phyloP scores from a whole-genome alignment of 768 basidiomycete genomes.

The Naganishia antarctica region DNA sequence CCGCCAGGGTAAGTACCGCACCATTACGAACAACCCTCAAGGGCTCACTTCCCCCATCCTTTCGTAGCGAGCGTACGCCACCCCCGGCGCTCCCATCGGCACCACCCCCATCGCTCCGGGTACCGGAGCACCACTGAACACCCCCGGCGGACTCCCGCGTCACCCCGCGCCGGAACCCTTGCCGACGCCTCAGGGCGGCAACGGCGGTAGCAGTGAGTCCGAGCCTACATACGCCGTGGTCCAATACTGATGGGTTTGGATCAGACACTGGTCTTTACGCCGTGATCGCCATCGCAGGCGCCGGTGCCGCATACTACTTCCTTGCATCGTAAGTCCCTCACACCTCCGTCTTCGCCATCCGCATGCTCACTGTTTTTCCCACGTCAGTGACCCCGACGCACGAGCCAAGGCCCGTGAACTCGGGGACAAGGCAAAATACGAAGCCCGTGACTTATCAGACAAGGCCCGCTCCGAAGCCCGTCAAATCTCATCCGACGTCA shows the following conservation, averaged over 20 bases:
- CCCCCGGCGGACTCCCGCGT: constrained; percentile 15
- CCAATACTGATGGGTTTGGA: neutral
- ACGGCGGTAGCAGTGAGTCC: constrained; percentile 27
- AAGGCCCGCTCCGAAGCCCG: constrained; percentile 4
- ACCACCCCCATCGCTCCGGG: constrained; percentile 11
- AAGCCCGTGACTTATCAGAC: constrained; percentile 3
- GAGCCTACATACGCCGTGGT: neutral
- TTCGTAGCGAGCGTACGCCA: constrained; percentile 15
- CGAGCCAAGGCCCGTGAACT: constrained; percentile 21
- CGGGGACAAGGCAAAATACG: constrained; percentile 11
- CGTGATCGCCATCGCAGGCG: constrained; percentile 26
- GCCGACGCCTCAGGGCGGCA: constrained; percentile 16
- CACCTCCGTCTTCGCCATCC: neutral
- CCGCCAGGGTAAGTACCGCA: constrained; percentile 15
- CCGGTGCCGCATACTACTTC: constrained; percentile 29
- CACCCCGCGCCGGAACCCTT: constrained; percentile 18
- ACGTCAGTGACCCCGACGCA: constrained; percentile 16
- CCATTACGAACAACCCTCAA: neutral
- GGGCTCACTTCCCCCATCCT: neutral
- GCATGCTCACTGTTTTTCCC: neutral
- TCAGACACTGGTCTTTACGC: constrained; percentile 25
- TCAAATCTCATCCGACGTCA: neutral
- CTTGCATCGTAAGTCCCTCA: constrained; percentile 12
- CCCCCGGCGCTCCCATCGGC: constrained; percentile 2
- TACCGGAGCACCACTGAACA: constrained; percentile 18